Percentiles rank a stretch among this genome's conserved stretches.
phyloP scores from a whole-genome alignment of 192 early-diverging fungal species.

The Polychytrium aggregatum region DNA sequence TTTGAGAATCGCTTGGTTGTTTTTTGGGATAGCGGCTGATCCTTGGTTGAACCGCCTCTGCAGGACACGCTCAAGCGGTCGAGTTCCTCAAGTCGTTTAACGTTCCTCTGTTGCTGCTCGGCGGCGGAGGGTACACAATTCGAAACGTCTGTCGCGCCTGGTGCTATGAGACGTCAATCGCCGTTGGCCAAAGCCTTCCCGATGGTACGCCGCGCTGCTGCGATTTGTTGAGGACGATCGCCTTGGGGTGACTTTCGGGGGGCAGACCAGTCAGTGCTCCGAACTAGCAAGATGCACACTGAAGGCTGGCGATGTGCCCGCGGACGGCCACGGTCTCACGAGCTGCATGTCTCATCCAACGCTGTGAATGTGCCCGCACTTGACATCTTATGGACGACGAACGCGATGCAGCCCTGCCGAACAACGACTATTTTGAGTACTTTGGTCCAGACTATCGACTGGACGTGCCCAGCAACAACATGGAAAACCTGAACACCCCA shows the following conservation, averaged over 20 bases:
- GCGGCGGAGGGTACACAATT: constrained; percentile 92
- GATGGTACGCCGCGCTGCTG: no score
- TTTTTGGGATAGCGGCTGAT: neutral
- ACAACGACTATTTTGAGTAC: constrained; percentile 53
- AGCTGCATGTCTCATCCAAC: no score
- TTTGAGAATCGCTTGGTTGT: constrained; percentile 7
- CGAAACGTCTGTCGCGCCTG: constrained; percentile 87
- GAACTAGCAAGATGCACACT: no score
- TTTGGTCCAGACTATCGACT: constrained; percentile 47
- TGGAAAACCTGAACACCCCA: constrained; percentile 84
- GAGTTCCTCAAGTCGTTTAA: constrained; percentile 86
- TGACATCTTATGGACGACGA: neutral
- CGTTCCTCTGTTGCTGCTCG: constrained; percentile 82
- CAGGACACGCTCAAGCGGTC: constrained; percentile 84
- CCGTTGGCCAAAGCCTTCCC: constrained; percentile 60
- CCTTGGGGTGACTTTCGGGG: no score
- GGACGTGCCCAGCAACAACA: constrained; percentile 61
- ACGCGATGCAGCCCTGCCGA: constrained; percentile 38
- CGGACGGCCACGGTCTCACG: no score
- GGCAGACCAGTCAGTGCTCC: no score
- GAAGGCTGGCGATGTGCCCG: no score
- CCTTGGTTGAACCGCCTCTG: constrained; percentile 9
- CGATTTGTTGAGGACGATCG: no score
- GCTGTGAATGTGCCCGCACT: no score
- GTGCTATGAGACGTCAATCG: constrained; percentile 84